Conservation (phyloP, 768 basidiomycete species). For the Boletus pseudopeckii region DNA sequence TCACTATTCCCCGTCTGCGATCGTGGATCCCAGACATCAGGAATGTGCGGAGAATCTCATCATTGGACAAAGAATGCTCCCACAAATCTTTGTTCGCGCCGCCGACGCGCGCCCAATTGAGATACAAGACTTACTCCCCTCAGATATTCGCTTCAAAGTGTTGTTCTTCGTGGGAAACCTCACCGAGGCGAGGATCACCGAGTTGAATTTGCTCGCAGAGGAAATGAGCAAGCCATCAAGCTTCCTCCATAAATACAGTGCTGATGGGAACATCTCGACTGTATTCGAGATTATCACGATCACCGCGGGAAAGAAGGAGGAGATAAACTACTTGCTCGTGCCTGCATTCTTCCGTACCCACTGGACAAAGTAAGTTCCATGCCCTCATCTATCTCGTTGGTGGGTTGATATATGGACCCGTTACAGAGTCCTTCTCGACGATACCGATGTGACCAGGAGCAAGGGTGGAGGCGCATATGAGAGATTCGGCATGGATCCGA, state of each 20-base stretch:
- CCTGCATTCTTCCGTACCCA: conserved; percentile 37
- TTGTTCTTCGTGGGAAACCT: conserved; percentile 34
- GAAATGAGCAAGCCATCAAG: conserved; percentile 24
- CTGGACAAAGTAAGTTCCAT: conserved; percentile 39
- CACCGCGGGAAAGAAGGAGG: conserved; percentile 29
- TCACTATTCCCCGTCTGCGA: conserved; percentile 37
- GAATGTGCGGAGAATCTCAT: conserved; percentile 30
- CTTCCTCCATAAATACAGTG: conserved; percentile 30
- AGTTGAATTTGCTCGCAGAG: conserved; percentile 26
- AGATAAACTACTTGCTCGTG: conserved; percentile 32
- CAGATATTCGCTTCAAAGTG: conserved; percentile 39
- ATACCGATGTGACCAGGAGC: conserved; percentile 30
- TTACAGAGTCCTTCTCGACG: conserved; percentile 36
- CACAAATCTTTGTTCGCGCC: conserved; percentile 34
- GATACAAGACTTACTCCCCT: conserved; percentile 39
- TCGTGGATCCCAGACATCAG: conserved; percentile 34
- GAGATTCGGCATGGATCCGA: conserved; percentile 31
- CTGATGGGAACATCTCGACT: conserved; percentile 15
- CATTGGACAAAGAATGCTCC: conserved; percentile 39
- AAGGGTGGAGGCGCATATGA: conserved; percentile 35
- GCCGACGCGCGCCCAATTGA: conserved; percentile 37
- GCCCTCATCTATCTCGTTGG: background rate
- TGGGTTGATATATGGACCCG: background rate
- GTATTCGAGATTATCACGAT: conserved; percentile 34
- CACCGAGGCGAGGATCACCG: conserved; percentile 16